phyloP scores from a whole-genome alignment of 805 yeast genomes.

The Allodekkera sacchari region DNA sequence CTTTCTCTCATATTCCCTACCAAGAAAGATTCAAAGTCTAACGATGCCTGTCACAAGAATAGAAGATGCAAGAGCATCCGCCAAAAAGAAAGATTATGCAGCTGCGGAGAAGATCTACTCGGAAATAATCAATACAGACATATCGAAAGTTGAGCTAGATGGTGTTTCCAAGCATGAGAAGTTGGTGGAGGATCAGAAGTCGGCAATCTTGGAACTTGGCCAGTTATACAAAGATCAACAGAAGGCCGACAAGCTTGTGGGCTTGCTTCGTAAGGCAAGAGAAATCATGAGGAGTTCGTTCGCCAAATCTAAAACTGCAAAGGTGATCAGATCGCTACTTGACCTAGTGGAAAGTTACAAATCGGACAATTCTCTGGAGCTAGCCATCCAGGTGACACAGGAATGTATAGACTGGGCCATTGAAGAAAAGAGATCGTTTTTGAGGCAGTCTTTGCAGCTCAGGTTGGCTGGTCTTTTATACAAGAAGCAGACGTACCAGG shows the following conservation, averaged over 20 bases:
- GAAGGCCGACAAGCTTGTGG: constrained; percentile 43
- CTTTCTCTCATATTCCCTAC: too few relatives aligned
- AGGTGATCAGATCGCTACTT: constrained; percentile 72
- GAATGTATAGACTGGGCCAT: constrained; percentile 86
- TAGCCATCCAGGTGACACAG: constrained; percentile 65
- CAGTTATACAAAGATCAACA: constrained; percentile 47
- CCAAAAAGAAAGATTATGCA: constrained; percentile 35
- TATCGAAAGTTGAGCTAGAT: constrained; percentile 6
- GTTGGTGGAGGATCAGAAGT: constrained; percentile 49
- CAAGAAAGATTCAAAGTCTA: too few relatives aligned
- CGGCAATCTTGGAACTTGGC: constrained; percentile 70
- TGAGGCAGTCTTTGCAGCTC: constrained; percentile 82
- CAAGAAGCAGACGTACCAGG: constrained; percentile 53
- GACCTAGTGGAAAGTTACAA: constrained; percentile 66
- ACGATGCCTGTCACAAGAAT: too few relatives aligned
- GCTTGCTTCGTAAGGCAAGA: constrained; percentile 61
- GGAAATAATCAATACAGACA: constrained; percentile 32
- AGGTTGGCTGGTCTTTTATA: constrained; percentile 72
- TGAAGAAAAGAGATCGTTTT: constrained; percentile 72
- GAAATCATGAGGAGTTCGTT: constrained; percentile 49
- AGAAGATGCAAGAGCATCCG: constrained; percentile 56
- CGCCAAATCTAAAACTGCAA: constrained; percentile 94
- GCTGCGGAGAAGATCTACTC: constrained; percentile 56
- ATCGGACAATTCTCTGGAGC: constrained; percentile 27
- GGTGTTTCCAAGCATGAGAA: constrained; percentile 26